Percentiles rank a stretch among this genome's conserved stretches.
These are phyloP conservation scores for Aspergillus fischeri DNA, from an alignment of 2,329 filamentous ascomycete species.

Conservation along the genomic window DNA sequence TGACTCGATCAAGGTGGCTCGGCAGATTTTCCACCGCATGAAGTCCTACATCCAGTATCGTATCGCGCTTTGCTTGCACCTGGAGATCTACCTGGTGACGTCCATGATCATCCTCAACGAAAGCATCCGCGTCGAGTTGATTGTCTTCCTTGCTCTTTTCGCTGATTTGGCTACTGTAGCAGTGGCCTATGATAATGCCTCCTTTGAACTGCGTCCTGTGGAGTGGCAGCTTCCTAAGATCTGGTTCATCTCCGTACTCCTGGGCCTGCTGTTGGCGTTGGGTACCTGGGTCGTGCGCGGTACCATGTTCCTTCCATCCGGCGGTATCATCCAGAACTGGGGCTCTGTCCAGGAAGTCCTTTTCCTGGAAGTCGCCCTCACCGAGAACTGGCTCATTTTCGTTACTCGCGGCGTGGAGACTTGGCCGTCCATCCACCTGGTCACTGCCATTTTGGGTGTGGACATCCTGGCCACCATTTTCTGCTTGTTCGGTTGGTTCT, in stretches of 20 bases:
- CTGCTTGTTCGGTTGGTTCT: slow-evolving; percentile 72
- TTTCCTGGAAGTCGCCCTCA: slow-evolving; percentile 86
- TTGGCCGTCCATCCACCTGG: slow-evolving; percentile 68
- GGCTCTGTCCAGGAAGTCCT: slow-evolving; percentile 72
- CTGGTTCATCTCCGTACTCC: slow-evolving; percentile 61
- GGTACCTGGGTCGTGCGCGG: slow-evolving; percentile 73
- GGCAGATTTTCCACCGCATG: slow-evolving; percentile 74
- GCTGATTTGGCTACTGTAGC: slow-evolving; percentile 77
- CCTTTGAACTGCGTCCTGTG: slow-evolving; percentile 70
- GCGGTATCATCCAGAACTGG: slow-evolving; percentile 71
- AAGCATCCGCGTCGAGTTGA: slow-evolving; percentile 67
- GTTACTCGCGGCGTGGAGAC: slow-evolving; percentile 79
- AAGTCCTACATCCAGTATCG: slow-evolving; percentile 75
- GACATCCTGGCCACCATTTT: slow-evolving; percentile 70
- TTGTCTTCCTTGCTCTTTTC: slow-evolving; percentile 76
- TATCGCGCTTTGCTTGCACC: slow-evolving; percentile 69
- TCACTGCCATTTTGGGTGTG: slow-evolving; percentile 66
- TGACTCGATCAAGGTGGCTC: slow-evolving; percentile 67
- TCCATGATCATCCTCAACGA: slow-evolving; percentile 79
- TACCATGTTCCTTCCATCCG: slow-evolving; percentile 63
- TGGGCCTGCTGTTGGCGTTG: slow-evolving; percentile 65
- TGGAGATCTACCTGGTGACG: slow-evolving; percentile 72
- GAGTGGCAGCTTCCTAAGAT: slow-evolving; percentile 82
- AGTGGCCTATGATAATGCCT: slow-evolving; percentile 79
- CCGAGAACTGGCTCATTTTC: slow-evolving; percentile 96